Base-by-base conservation (phyloP, 2,329 filamentous ascomycete genomes). In the Iodosphaeria phyllophila region DNA sequence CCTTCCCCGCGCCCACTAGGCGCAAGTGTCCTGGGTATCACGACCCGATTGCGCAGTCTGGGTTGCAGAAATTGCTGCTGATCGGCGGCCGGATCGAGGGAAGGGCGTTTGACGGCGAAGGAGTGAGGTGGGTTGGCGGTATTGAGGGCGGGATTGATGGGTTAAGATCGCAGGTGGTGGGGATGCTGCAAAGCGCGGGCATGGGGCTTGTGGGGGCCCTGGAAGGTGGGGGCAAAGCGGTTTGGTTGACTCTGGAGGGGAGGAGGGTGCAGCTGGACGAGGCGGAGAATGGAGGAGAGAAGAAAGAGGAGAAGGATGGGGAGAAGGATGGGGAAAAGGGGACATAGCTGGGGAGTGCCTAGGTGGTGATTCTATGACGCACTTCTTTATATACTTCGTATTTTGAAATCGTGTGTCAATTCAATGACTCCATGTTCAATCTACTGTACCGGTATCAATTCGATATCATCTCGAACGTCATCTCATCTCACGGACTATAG, bases 241-340 rank as follows among this genome's bases (percentile, higher is more conserved):
- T 98, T 38, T 95, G 86, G 62, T 62, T 92, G 32, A 80, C 86
- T 8, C 56, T 98, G 40, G 86, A 95, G 58, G 70, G 78, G 24
- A 62, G 86, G 46, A 71, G 73, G 51, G 68, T 59, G 24, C 75
- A 86, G 53, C 50, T 98, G 47, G 82, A 93, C 42, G 77, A 84
- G 37, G 74, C 79, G 38, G 40, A 42, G 22, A 49, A 49, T 27
- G 43, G 42, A 3, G 40, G 39, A 13, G 42, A 43, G 32, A 40
- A 39, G 24, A 36, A 41, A 22, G 41, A 40, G 17, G 37, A 37
- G 28, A 37, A 35, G 23, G 39, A 32, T 21, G n/a, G n/a, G n/a
- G n/a, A n/a, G n/a, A n/a, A n/a, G n/a, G n/a, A n/a, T n/a, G n/a
- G n/a, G n/a, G n/a, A n/a, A n/a, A n/a, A n/a, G n/a, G n/a, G n/a